A percentile compares a stretch with the other conserved stretches of the same genome.
These are phyloP conservation scores for Mortierella sp. DNA, from an alignment of 371 early-diverging fungal species.

Conservation along the genomic window DNA sequence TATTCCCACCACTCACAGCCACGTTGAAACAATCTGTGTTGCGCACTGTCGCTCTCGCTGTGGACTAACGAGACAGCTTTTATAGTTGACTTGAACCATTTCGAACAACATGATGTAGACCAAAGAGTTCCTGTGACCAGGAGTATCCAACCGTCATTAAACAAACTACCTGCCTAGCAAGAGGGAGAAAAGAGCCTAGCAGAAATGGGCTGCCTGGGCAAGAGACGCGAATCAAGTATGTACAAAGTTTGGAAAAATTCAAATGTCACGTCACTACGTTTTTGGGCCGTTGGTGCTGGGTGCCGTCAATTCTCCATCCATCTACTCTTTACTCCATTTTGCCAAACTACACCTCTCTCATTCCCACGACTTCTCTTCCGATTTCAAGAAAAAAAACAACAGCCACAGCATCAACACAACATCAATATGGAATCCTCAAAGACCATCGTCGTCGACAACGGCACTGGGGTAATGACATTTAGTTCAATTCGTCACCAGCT, in stretches of 20 bases:
- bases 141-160: too few species aligned
- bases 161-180: too few species aligned
- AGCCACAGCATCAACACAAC: neutral
- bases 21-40: too few species aligned
- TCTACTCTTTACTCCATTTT: neutral
- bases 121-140: too few species aligned
- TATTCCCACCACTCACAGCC: too few species aligned
- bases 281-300: neutral
- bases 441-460: slow-evolving; percentile 30
- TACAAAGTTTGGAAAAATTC: neutral
- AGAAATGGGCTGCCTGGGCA: too few species aligned
- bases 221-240: neutral
- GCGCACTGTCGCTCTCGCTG: too few species aligned
- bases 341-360: neutral
- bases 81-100: too few species aligned
- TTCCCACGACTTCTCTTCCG: neutral
- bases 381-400: neutral
- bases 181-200: too few species aligned
- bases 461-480: slow-evolving; percentile 24
- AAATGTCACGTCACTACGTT: neutral
- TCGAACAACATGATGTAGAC: too few species aligned
- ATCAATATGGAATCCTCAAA: slow-evolving; percentile 58
- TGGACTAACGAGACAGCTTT: too few species aligned
- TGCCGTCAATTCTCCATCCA: neutral
- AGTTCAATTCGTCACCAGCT: neutral